phyloP scores from a whole-genome alignment of 2,329 filamentous ascomycete genomes.

The Lasiodiplodia hormozganensis region DNA sequence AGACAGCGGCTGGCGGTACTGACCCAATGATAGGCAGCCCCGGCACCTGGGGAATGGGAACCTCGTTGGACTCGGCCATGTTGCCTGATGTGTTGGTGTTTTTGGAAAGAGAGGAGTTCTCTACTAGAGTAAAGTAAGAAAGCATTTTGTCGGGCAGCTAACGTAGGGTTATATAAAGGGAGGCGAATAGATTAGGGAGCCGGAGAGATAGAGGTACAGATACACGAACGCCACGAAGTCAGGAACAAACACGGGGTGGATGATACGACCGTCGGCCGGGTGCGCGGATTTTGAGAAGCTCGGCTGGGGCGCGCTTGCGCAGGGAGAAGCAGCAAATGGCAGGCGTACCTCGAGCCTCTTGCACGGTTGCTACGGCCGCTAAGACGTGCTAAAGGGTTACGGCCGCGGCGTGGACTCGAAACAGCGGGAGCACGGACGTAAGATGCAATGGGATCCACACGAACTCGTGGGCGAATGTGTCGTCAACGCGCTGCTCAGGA shows the following conservation, averaged over 20 bases:
- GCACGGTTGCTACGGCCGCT: constrained; percentile 13
- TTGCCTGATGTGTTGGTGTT: constrained; percentile 2
- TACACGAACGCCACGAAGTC: constrained; percentile 16
- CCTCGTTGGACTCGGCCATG: constrained; percentile 25
- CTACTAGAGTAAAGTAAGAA: constrained; percentile 24
- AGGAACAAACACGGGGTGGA: background rate
- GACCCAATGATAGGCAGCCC: constrained; percentile 57
- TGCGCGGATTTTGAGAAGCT: constrained; percentile 1
- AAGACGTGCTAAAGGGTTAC: constrained; percentile 8
- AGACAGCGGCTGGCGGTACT: background rate
- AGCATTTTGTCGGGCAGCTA: constrained; percentile 13
- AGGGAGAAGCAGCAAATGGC: constrained; percentile 2
- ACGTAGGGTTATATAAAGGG: constrained; percentile 2
- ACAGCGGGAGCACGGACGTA: constrained; percentile 13
- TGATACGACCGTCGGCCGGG: background rate
- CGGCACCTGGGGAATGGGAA: constrained; percentile 67
- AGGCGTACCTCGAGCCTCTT: constrained; percentile 6
- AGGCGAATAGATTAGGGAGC: background rate
- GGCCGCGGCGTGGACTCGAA: constrained; percentile 12
- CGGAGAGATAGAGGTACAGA: background rate
- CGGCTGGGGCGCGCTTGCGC: background rate
- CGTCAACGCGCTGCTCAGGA: background rate
- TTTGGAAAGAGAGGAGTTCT: background rate
- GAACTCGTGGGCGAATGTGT: background rate
- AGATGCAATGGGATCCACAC: constrained; percentile 11